Conservation (phyloP, 495 filamentous ascomycete species). For the Aspergillus sclerotioniger region DNA sequence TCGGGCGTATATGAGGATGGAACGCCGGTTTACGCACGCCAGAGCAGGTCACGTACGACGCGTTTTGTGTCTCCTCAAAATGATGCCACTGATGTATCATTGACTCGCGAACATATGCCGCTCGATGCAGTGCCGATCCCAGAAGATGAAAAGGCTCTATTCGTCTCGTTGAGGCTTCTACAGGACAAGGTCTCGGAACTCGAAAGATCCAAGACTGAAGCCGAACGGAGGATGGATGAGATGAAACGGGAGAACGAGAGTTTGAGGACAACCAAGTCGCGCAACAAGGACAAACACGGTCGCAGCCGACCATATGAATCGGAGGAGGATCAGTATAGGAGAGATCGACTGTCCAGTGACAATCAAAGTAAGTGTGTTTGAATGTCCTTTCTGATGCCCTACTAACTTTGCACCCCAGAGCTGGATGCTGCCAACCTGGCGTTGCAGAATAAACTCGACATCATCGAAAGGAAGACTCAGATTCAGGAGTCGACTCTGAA, state of each 20-base stretch:
- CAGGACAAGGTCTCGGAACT: constrained; percentile 64
- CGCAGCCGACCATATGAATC: constrained; percentile 42
- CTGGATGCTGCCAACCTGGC: constrained; percentile 58
- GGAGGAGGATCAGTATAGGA: constrained; percentile 38
- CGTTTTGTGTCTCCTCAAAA: constrained; percentile 53
- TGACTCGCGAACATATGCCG: constrained; percentile 45
- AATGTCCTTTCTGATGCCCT: background rate
- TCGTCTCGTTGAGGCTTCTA: constrained; percentile 64
- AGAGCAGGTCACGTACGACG: constrained; percentile 48
- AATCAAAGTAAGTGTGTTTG: constrained; percentile 50
- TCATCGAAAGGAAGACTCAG: constrained; percentile 56
- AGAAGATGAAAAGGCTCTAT: constrained; percentile 66
- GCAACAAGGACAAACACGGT: constrained; percentile 42
- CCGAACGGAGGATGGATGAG: constrained; percentile 53
- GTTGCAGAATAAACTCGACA: constrained; percentile 57
- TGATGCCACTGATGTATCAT: constrained; percentile 37
- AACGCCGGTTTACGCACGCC: constrained; percentile 59
- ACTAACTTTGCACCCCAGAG: constrained; percentile 35
- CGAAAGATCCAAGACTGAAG: constrained; percentile 58
- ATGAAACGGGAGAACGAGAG: constrained; percentile 56
- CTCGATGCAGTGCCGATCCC: constrained; percentile 65
- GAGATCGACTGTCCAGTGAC: constrained; percentile 42
- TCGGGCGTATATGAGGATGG: constrained; percentile 66
- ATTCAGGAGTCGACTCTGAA: constrained; percentile 59
- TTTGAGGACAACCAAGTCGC: constrained; percentile 47